Conservation (phyloP, 2,329 filamentous ascomycete genomes). For the Neophaeococcomyces mojaviensis region DNA sequence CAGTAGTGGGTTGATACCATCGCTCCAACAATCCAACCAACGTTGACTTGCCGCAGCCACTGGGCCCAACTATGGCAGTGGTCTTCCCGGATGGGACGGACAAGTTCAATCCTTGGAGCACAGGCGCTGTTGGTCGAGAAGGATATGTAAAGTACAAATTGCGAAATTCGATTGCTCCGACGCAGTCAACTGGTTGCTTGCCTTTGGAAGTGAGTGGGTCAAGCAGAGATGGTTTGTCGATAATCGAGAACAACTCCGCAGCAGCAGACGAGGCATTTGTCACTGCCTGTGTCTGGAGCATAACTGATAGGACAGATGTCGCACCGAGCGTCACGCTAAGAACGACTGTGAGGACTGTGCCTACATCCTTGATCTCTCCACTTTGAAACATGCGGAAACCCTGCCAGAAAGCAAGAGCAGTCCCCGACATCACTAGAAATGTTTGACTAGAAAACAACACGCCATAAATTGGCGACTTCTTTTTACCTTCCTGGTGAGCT, state of each 20-base stretch:
- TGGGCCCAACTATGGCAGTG: slow-evolving; percentile 38
- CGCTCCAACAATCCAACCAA: slow-evolving; percentile 36
- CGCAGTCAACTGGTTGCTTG: slow-evolving; percentile 42
- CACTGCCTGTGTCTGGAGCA: slow-evolving; percentile 32
- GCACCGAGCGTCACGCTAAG: slow-evolving; percentile 17
- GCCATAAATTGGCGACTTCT: slow-evolving; percentile 38
- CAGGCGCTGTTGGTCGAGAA: slow-evolving; percentile 29
- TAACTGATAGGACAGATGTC: slow-evolving; percentile 14
- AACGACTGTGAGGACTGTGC: slow-evolving; percentile 25
- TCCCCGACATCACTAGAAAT: slow-evolving; percentile 58
- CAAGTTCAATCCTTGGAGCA: slow-evolving; percentile 30
- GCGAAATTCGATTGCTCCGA: slow-evolving; percentile 50
- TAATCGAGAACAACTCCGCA: slow-evolving; percentile 66
- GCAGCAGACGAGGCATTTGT: slow-evolving; percentile 38
- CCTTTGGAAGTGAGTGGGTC: slow-evolving; percentile 67
- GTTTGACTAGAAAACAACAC: slow-evolving; percentile 36
- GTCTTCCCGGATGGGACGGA: slow-evolving; percentile 31
- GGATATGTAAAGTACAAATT: slow-evolving; percentile 67
- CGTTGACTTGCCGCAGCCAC: slow-evolving; percentile 40
- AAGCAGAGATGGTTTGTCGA: slow-evolving; percentile 77
- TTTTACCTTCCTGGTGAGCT: slow-evolving; percentile 38
- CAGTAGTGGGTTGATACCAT: slow-evolving; percentile 35
- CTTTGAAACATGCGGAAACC: slow-evolving; percentile 26
- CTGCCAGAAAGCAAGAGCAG: slow-evolving; percentile 48
- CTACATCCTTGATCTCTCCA: slow-evolving; percentile 25